Percentiles rank a stretch among this genome's conserved stretches.
These are phyloP conservation scores for Athelia psychrophila DNA, from an alignment of 1,284 basidiomycete genomes.

Conservation along the genomic window DNA sequence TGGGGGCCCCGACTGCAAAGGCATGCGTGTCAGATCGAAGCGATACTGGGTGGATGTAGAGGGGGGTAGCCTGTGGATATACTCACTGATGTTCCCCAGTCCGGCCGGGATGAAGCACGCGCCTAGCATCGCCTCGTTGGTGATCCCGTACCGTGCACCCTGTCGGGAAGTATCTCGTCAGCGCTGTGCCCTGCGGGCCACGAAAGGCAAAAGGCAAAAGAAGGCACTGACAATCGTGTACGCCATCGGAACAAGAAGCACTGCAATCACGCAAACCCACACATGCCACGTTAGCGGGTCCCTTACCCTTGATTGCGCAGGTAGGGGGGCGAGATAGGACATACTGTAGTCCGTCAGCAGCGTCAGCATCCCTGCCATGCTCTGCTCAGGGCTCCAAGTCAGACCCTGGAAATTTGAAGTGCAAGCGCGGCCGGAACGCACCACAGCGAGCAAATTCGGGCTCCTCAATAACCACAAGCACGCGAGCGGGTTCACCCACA, in stretches of 20 bases:
- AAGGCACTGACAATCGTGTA: slow-evolving; percentile 25
- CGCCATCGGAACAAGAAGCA: slow-evolving; percentile 30
- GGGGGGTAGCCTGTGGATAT: too few relatives aligned
- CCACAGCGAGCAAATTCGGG: slow-evolving; percentile 54
- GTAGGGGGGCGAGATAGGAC: slow-evolving; percentile 10
- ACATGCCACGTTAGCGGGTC: not conserved
- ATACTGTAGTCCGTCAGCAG: slow-evolving; percentile 44
- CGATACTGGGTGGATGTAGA: not conserved
- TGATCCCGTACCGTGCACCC: slow-evolving; percentile 57
- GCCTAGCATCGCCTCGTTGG: slow-evolving; percentile 57
- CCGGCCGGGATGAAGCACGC: slow-evolving; percentile 59
- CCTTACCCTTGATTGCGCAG: not conserved
- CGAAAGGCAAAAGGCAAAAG: slow-evolving; percentile 37
- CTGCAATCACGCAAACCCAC: slow-evolving; percentile 22
- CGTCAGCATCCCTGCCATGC: slow-evolving; percentile 33
- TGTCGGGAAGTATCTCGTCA: slow-evolving; percentile 18
- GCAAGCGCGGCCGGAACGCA: too few relatives aligned
- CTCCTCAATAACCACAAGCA: slow-evolving; percentile 52
- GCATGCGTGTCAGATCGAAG: not conserved
- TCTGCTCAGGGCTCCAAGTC: slow-evolving; percentile 26
- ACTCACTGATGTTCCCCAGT: slow-evolving; percentile 55
- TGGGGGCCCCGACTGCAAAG: slow-evolving; percentile 44
- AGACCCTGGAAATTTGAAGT: too few relatives aligned
- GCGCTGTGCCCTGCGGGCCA: slow-evolving; percentile 8
- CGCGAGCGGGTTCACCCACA: slow-evolving; percentile 60